phyloP scores from a whole-genome alignment of 208 protist species.

The Leishmania tropica region DNA sequence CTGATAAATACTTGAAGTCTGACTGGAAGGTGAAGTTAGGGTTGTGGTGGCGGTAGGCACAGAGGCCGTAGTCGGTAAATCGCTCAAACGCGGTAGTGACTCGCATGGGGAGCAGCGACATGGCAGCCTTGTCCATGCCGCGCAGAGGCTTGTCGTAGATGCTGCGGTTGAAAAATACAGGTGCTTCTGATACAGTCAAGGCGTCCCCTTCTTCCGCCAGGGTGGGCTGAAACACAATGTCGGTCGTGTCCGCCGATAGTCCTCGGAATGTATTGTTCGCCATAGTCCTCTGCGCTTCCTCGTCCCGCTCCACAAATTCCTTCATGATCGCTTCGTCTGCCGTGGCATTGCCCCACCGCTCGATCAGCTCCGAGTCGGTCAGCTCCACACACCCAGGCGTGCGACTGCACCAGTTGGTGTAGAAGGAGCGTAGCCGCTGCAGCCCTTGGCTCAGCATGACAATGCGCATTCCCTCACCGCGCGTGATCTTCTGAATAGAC shows the following conservation, averaged over 20 bases:
- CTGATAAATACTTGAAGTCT: constrained; percentile 14
- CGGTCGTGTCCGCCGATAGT: constrained; percentile 1
- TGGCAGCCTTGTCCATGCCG: background rate
- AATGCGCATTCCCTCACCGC: constrained; percentile 23
- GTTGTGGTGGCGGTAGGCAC: constrained; percentile 42
- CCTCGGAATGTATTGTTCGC: constrained; percentile 7
- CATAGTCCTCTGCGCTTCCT: constrained; percentile 10
- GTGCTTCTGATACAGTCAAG: constrained; percentile 1
- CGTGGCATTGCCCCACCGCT: constrained; percentile 18
- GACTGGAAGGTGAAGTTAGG: constrained; percentile 33
- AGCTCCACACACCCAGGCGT: constrained; percentile 26
- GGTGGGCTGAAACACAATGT: constrained; percentile 17
- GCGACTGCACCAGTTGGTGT: constrained; percentile 13
- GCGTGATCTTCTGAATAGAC: constrained; percentile 21
- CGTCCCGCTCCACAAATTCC: constrained; percentile 20
- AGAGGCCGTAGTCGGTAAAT: constrained; percentile 39
- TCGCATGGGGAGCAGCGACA: background rate
- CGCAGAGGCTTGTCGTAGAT: constrained; percentile 19
- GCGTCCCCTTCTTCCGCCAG: constrained; percentile 12
- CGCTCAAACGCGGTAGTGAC: constrained; percentile 7
- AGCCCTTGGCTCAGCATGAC: constrained; percentile 26
- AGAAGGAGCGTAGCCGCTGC: constrained; percentile 11
- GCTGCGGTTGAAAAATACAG: constrained; percentile 32
- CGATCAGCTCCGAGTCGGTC: constrained; percentile 28
- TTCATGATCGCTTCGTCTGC: constrained; percentile 11